A percentile compares a stretch with the other conserved stretches of the same genome.
Conservation (phyloP, 306 rosid genomes). For the Dryas octopetala region DNA sequence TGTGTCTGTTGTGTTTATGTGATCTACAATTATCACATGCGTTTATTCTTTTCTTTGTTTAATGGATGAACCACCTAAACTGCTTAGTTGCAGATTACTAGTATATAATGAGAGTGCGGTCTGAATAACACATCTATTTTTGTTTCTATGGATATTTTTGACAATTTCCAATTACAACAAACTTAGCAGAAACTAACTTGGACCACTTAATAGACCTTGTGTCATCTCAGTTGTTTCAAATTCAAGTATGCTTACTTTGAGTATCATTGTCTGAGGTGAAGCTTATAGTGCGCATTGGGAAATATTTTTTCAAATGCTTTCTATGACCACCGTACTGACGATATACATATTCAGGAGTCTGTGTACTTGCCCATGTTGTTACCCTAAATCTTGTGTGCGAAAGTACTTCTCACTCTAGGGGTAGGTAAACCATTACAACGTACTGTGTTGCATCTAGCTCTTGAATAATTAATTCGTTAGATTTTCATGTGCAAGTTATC, state of each 20-base stretch:
- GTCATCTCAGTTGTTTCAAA: slow-evolving; percentile 4
- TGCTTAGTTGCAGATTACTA: neutral
- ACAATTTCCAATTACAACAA: neutral
- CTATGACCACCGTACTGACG: neutral
- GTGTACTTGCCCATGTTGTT: neutral
- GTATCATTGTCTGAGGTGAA: neutral
- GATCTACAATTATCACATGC: slow-evolving; percentile 17
- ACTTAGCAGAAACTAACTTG: neutral
- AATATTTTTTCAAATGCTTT: neutral
- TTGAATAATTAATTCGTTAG: too few species aligned
- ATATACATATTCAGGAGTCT: neutral
- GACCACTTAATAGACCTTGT: neutral
- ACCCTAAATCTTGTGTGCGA: neutral
- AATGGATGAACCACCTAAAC: neutral
- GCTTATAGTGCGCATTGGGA: neutral
- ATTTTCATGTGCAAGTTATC: too few species aligned
- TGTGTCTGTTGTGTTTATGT: slow-evolving; percentile 12
- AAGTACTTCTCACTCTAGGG: neutral
- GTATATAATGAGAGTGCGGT: too few species aligned
- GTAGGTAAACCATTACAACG: neutral
- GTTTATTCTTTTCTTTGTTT: neutral
- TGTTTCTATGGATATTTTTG: neutral
- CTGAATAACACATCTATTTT: neutral
- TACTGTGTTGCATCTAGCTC: too few species aligned
- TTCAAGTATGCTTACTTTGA: neutral